These are phyloP conservation scores for Circinella umbellata DNA, from an alignment of 371 early-diverging fungal genomes.

Conservation along the genomic window DNA sequence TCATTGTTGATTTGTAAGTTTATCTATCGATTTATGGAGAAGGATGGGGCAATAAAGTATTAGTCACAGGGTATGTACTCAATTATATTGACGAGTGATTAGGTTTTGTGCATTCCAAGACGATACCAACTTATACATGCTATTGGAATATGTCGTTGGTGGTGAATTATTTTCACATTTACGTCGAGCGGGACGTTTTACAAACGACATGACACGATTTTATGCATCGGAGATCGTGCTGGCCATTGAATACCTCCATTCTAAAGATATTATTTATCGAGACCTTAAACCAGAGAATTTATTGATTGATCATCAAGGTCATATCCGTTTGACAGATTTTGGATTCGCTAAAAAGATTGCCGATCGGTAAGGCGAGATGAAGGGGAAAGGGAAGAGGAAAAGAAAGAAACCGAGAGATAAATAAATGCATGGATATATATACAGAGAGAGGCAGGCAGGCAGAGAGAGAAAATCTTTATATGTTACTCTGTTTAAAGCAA, in stretches of 20 bases:
- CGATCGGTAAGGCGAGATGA: conserved; percentile 34
- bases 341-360: conserved; percentile 85
- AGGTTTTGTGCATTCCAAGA: conserved; percentile 81
- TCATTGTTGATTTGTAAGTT: conserved; percentile 89
- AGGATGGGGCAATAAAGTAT: neutral
- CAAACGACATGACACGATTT: conserved; percentile 82
- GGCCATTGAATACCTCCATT: conserved; percentile 85
- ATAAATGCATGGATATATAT: conserved; percentile 15
- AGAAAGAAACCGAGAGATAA: conserved; percentile 16
- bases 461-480: too few species aligned
- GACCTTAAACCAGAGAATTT: conserved; percentile 91
- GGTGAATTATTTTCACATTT: conserved; percentile 92
- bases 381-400: too few species aligned
- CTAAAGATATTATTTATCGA: conserved; percentile 86
- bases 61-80: neutral
- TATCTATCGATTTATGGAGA: neutral
- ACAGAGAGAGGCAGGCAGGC: too few species aligned
- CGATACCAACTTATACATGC: conserved; percentile 81
- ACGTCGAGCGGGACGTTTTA: conserved; percentile 80
- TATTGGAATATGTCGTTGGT: conserved; percentile 91
- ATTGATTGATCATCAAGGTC: conserved; percentile 84
- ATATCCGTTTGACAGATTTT: conserved; percentile 95
- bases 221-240: conserved; percentile 70
- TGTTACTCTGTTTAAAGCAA: too few species aligned
- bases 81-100: neutral